Base-by-base conservation (phyloP, 78 protist species). In the Dictyostelium intermedium region DNA sequence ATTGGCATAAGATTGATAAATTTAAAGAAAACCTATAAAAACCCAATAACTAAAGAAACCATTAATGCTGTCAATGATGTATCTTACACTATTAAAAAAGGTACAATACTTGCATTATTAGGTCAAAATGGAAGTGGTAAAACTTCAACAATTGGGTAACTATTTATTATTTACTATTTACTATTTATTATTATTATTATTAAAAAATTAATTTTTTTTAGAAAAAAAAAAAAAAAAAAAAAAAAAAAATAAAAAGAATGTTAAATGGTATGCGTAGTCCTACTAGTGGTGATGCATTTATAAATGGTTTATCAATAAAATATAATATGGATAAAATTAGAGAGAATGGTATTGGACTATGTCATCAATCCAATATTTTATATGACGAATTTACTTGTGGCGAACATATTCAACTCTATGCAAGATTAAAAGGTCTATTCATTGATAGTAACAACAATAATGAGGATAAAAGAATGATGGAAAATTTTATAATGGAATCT, bases 291-390 rank as follows among this genome's bases (percentile, higher is more conserved):
- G 83, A 85, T 27, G 83, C 83, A 11, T 85, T 37, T 43, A 85
- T 85, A 37, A 85, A 85, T 56, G 92, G 83, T 72, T 53, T 27
- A 61, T 34, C 30, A 16, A 85, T 85, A 6, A 56, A n/a, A 2
- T 18, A 25, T 47, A 56, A 85, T 32, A 85, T 85, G 92, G 79
- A 56, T 27, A 10, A 23, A 11, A 85, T 85, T 35, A 56, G 66
- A 56, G 76, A 85, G 25, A 47, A 47, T 14, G 56, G 76, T 70
- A 10, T 85, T 25, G 72, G 84, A 18, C 41, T 43, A 41, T 98
- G 99, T 89, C 98, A 97, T 30, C 99, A 98, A 95, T 83, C 81
- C 27, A 97, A 98, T 87, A 82, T 96, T 6, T 89, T 98, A 16
- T 97, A 95, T 91, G 96, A 87, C 16, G 43, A 76, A n/a, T 41